Evolutionary conservation across 1,139 yeast genomes (phyloP).

Genomic region (Dujonia santamariae): DNA sequence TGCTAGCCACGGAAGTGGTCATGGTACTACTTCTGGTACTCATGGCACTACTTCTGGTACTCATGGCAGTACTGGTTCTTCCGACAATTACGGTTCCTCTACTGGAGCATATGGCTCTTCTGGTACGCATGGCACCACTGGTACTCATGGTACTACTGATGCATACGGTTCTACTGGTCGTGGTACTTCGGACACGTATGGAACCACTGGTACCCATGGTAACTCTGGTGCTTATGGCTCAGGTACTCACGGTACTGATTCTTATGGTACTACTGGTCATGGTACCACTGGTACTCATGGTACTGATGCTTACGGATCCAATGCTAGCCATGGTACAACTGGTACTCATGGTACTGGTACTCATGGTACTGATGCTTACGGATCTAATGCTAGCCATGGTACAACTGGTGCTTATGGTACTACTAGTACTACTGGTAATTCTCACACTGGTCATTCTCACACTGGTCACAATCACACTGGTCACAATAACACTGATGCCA

Average conservation of each 20-base stretch:
- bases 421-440: slow-evolving; percentile 9
- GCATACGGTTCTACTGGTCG: slow-evolving; percentile 11
- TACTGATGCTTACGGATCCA: slow-evolving; percentile 10
- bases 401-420: slow-evolving; percentile 13
- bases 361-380: slow-evolving; percentile 10
- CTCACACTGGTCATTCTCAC: slow-evolving; percentile 9
- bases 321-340: slow-evolving; percentile 13
- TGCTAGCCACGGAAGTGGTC: slow-evolving; percentile 8
- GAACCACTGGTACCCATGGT: slow-evolving; percentile 11
- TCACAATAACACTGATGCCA: too few species aligned
- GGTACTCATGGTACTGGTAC: slow-evolving; percentile 12
- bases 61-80: slow-evolving; percentile 12
- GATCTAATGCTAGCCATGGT: slow-evolving; percentile 13
- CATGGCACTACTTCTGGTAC: slow-evolving; percentile 14
- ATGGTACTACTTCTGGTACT: slow-evolving; percentile 12
- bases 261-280: slow-evolving; percentile 4
- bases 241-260: slow-evolving; percentile 9
- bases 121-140: slow-evolving; percentile 8
- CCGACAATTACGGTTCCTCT: slow-evolving; percentile 11
- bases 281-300: slow-evolving; percentile 11
- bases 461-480: too few species aligned
- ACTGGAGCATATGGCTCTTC: slow-evolving; percentile 8
- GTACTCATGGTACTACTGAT: slow-evolving; percentile 6
- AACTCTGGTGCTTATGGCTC: slow-evolving; percentile 12
- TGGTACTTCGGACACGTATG: slow-evolving; percentile 11